These are phyloP conservation scores for Zygoascus sp. DNA, from an alignment of 1,139 yeast species.

Conservation along the genomic window DNA sequence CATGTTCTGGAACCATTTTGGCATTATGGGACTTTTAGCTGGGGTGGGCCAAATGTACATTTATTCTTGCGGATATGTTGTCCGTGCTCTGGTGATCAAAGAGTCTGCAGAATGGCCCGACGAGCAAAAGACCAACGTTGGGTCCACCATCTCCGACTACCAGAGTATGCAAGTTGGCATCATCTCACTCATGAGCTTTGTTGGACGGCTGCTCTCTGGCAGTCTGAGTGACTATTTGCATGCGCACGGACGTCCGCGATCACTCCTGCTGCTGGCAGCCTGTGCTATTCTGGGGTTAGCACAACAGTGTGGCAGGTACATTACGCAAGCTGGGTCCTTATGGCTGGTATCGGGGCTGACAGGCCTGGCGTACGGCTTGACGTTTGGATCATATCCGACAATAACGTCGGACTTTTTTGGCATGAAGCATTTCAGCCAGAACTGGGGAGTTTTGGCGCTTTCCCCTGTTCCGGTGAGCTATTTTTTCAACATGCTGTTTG, in stretches of 20 bases:
- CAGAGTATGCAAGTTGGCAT: slow-evolving; percentile 73
- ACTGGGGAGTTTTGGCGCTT: slow-evolving; percentile 65
- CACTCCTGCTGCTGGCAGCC: slow-evolving; percentile 62
- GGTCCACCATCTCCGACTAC: slow-evolving; percentile 34
- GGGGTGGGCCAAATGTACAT: slow-evolving; percentile 79
- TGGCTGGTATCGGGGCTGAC: slow-evolving; percentile 54
- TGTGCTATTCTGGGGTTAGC: slow-evolving; percentile 35
- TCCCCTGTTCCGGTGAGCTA: slow-evolving; percentile 40
- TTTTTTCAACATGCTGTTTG: slow-evolving; percentile 37
- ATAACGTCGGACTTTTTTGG: slow-evolving; percentile 75
- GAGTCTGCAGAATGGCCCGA: slow-evolving; percentile 13
- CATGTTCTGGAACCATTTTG: slow-evolving; percentile 37
- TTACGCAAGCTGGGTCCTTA: slow-evolving; percentile 38
- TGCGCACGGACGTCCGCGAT: slow-evolving; percentile 52
- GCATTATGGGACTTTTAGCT: slow-evolving; percentile 57
- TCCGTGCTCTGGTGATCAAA: slow-evolving; percentile 44
- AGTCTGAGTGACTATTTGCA: slow-evolving; percentile 60
- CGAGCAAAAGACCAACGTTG: slow-evolving; percentile 9
- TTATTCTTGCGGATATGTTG: slow-evolving; percentile 66
- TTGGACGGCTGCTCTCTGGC: slow-evolving; percentile 67
- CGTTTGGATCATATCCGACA: slow-evolving; percentile 79
- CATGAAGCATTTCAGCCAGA: slow-evolving; percentile 63
- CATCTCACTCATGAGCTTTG: slow-evolving; percentile 61
- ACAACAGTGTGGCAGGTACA: slow-evolving; percentile 34
- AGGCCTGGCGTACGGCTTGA: slow-evolving; percentile 76